A percentile compares a stretch with the other conserved stretches of the same genome.
Evolutionary conservation across 345 rosid genomes (phyloP).

Genomic region (Kandelia obovata): DNA sequence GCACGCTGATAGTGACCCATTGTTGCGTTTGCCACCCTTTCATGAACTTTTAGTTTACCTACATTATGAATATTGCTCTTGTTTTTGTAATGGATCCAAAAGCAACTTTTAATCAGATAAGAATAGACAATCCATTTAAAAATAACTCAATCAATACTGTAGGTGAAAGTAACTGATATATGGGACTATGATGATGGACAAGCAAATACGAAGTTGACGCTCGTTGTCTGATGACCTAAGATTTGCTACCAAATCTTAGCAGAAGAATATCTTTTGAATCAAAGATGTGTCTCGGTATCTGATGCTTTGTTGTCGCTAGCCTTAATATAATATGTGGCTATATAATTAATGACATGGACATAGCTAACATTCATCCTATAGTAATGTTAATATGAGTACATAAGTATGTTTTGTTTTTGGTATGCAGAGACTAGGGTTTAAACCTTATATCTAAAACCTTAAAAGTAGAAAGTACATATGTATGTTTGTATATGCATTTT

Average conservation of each 20-base stretch:
- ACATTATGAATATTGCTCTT: not conserved
- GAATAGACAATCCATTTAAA: not conserved
- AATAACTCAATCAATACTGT: not conserved
- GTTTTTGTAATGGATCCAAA: not conserved
- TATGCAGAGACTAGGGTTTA: no score
- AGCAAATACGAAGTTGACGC: not conserved
- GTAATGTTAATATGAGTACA: no score
- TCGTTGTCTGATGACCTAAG: not conserved
- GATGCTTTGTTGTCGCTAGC: not conserved
- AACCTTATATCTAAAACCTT: no score
- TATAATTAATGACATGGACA: no score
- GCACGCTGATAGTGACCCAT: conserved; percentile 19
- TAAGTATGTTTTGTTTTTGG: no score
- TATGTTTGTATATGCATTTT: no score
- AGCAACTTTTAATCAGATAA: not conserved
- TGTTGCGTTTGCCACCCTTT: no score
- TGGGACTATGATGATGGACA: not conserved
- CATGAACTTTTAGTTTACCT: no score
- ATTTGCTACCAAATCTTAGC: not conserved
- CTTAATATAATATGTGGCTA: not conserved
- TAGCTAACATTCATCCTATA: no score
- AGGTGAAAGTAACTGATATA: not conserved
- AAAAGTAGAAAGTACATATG: no score
- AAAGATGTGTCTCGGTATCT: not conserved
- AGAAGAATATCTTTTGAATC: not conserved